Percentiles rank a stretch among this genome's conserved stretches.
phyloP scores from a whole-genome alignment of 352 stramenopile species.

The Phytopythium aichiense region DNA sequence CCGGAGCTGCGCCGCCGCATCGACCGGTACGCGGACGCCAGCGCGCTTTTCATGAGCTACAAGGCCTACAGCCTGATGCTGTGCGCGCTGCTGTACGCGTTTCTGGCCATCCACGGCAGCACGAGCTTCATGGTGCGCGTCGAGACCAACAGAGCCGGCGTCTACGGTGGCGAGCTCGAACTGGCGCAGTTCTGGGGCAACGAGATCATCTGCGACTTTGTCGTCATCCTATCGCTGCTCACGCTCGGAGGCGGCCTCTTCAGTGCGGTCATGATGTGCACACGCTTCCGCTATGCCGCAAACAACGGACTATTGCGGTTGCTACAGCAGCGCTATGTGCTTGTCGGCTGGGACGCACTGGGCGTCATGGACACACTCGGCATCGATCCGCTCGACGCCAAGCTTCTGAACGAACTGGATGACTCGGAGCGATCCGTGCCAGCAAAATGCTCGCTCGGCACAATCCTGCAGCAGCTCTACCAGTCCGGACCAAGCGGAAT shows the following conservation, averaged over 20 bases:
- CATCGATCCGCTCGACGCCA: constrained; percentile 32
- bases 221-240: constrained; percentile 23
- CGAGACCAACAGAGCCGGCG: neutral
- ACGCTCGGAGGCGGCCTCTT: constrained; percentile 22
- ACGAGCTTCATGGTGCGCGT: neutral
- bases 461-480: constrained; percentile 43
- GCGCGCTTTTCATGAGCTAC: constrained; percentile 13
- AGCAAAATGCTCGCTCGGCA: constrained; percentile 15
- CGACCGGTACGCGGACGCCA: constrained; percentile 12
- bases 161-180: constrained; percentile 1
- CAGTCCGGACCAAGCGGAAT: constrained; percentile 45
- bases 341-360: constrained; percentile 46
- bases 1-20: constrained; percentile 1
- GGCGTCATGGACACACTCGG: constrained; percentile 30
- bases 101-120: neutral
- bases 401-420: constrained; percentile 17
- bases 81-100: constrained; percentile 2
- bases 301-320: constrained; percentile 46
- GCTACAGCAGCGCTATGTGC: constrained; percentile 44
- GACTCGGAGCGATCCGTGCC: neutral
- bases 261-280: constrained; percentile 25
- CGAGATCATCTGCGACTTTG: constrained; percentile 13
- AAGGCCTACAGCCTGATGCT: constrained; percentile 15
- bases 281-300: constrained; percentile 29
- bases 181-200: constrained; percentile 7